Evolutionary conservation across 129 eudicot genomes (phyloP).

Genomic region (Glebionis coronaria): DNA sequence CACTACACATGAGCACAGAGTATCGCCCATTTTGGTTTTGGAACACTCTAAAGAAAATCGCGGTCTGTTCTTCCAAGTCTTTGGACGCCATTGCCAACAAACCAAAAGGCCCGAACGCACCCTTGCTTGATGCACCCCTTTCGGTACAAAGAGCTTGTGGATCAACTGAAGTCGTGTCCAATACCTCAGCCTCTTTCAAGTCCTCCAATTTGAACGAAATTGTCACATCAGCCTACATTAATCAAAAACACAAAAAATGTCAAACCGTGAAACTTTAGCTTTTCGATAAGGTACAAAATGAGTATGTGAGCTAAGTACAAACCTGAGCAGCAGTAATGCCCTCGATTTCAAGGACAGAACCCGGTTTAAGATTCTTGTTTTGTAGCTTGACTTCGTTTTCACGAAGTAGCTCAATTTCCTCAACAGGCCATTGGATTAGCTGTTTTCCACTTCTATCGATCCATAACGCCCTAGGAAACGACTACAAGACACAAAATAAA

Average conservation of each 20-base stretch:
- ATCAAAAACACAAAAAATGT: too few relatives aligned
- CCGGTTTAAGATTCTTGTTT: constrained; percentile 20
- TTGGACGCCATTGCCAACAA: constrained; percentile 53
- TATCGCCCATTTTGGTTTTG: constrained; percentile 26
- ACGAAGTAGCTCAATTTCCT: constrained; percentile 38
- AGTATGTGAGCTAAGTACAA: too few relatives aligned
- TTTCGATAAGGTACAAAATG: too few relatives aligned
- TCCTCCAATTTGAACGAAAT: constrained; percentile 39
- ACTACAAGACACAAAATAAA: constrained; percentile 12
- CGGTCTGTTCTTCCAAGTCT: constrained; percentile 47
- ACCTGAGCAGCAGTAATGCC: constrained; percentile 47
- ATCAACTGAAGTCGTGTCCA: constrained; percentile 42
- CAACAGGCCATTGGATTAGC: constrained; percentile 47
- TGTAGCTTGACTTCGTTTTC: constrained; percentile 30
- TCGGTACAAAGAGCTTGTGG: constrained; percentile 49
- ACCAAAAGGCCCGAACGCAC: constrained; percentile 58
- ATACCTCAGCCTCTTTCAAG: constrained; percentile 38
- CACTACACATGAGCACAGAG: constrained; percentile 64
- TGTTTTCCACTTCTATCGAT: constrained; percentile 37
- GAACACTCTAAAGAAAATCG: constrained; percentile 56
- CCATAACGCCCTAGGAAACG: constrained; percentile 40
- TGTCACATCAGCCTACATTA: constrained; percentile 40
- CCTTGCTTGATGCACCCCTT: constrained; percentile 37
- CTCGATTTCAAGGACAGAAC: constrained; percentile 26
- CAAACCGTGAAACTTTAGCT: too few relatives aligned